Evolutionary conservation across 75 land plant genomes (phyloP), one percentile per base, ranked within the genome.

Genomic region (Adiantum capillusveneris): DNA sequence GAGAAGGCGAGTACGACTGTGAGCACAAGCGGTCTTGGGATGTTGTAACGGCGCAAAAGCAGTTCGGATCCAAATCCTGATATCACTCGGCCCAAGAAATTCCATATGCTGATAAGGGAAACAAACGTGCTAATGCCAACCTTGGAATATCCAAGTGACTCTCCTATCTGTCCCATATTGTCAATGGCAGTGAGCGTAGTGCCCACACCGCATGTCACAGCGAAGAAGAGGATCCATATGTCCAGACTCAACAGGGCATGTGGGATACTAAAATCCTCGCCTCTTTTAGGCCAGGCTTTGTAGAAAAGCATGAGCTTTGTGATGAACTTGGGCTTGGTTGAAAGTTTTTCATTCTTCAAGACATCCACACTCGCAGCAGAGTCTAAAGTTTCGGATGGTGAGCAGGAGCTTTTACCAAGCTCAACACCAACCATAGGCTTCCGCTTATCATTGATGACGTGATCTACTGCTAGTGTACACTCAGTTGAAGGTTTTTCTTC

Each of bases 91-190:
- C 90, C 90, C 18, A 74, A 29, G 37, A 80, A 84, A 50, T 84
- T 84, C 90, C 90, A 86, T 1, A 86, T 86, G 67, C 84, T 80
- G 0, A 86, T 63, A 17, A 86, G 75, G 0, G 88, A 77, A 5
- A 86, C 84, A 27, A 84, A 84, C 11, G 89, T 79, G 72, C 53
- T 68, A 11, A 84, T 58, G 49, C 66, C 55, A 13, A 22, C n/a
- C 11, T 26, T 16, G 0, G 77, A 42, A 68, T 74, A 83, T 2
- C 87, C 90, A 6, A 84, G 62, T 1, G 90, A 73, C 29, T 31
- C 43, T 0, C 87, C 88, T n/a, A 86, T 77, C 67, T 86, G 90
- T 1, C 87, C 87, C 63, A 86, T 42, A 63, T 86, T 86, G 70
- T 86, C 90, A 25, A 86, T 75, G 22, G 79, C 87, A 11, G 79